Evolutionary conservation across 2,329 filamentous ascomycete species (phyloP), one percentile per base, ranked within the genome.

Genomic region (Macroventuria anomochaeta): DNA sequence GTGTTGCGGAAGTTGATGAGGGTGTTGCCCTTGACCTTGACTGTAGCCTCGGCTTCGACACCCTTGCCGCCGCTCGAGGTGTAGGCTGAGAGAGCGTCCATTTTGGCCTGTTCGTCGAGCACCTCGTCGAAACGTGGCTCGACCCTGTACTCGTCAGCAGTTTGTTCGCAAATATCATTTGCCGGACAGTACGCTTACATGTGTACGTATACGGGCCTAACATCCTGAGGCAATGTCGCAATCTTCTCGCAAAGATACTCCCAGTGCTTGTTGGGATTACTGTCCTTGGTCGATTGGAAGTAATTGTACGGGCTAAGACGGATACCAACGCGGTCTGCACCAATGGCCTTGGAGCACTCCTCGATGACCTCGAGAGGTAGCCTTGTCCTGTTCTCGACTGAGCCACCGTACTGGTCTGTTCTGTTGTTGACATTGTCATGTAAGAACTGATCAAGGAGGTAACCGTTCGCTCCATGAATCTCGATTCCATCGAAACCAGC

Each of bases 281-380:
- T 77, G 59, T 80, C 78, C 46, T 74, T 73, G 59, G 68, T 81
- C 34, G 68, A 64, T 43, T 72, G 70, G 58, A 73, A 73, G 59
- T 73, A 74, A 54, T 73, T 74, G 58, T 62, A 74, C 4, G 71
- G 71, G 18, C 61, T 65, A 20, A 73, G 62, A 21, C 71, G 63
- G 17, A 75, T 71, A 12, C 68, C 71, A 6, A 71, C 65, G 12
- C 66, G 63, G 17, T 72, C 67, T 37, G 62, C 61, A 7, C 73
- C 72, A 38, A 75, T 70, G 2, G 72, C 68, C 32, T 67, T 69
- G 7, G 63, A 62, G 31, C 66, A 67, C 46, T 67, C 70, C 38
- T 67, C 50, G 38, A 74, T 81, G n/a, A 86, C 73, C 59, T 85
- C 82, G 2, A 86, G 66, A 1, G 78, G 79, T 60, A 88, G 87